Conservation (phyloP, 2,329 filamentous ascomycete species). For the Clonostachys chloroleuca region DNA sequence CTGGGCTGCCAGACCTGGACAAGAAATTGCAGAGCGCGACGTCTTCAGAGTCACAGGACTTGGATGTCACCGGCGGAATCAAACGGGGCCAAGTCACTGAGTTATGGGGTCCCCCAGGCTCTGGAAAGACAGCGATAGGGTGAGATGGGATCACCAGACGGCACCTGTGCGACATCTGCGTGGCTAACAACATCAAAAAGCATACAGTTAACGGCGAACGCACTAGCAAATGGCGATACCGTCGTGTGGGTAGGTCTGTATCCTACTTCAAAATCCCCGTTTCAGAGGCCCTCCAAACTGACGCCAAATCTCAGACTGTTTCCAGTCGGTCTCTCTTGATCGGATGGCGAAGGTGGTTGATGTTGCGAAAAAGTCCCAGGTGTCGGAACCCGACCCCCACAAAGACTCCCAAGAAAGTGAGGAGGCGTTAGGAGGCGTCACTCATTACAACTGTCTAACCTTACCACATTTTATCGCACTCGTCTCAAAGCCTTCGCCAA, state of each 20-base stretch:
- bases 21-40: constrained; percentile 23
- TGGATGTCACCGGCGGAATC: constrained; percentile 48
- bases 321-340: constrained; percentile 28
- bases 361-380: constrained; percentile 6
- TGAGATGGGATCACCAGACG: constrained; percentile 34
- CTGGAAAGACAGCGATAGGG: constrained; percentile 81
- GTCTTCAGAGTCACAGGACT: constrained; percentile 6
- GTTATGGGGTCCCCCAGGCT: constrained; percentile 81
- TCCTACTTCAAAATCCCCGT: constrained; percentile 4
- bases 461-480: constrained; percentile 74
- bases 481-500: constrained; percentile 59
- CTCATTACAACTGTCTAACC: constrained; percentile 48
- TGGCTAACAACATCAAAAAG: constrained; percentile 34
- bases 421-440: constrained; percentile 17
- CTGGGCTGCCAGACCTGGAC: constrained; percentile 51
- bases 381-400: constrained; percentile 7
- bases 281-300: neutral
- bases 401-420: neutral
- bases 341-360: constrained; percentile 18
- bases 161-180: too few species aligned
- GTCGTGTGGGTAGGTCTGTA: constrained; percentile 81
- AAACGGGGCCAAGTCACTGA: constrained; percentile 77
- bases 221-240: constrained; percentile 52
- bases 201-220: constrained; percentile 64
- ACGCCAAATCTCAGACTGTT: constrained; percentile 33